Base-by-base conservation (phyloP, 1,139 yeast species). In the Casaregolazyma suthepensis region DNA sequence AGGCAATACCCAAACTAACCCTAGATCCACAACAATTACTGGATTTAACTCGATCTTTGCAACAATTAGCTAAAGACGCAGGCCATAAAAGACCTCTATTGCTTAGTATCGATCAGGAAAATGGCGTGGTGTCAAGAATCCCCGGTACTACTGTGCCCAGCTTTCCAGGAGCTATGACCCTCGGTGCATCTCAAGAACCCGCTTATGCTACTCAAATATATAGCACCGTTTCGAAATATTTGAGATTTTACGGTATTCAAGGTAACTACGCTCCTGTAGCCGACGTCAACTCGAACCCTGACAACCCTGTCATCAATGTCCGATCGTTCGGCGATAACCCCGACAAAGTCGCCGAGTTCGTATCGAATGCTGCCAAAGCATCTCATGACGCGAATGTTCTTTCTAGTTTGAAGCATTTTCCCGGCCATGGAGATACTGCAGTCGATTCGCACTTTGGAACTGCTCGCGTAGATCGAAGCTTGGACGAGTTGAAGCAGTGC, bases 131-230 rank as follows among this genome's bases (percentile, higher is more conserved):
- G 22, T 76, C 82, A 6, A 46, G 60, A 35, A 43, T 57, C 12
- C 54, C 52, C 3, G 58, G 57, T 17, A 53, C 54, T 5, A 43
- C 50, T 38, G 55, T 56, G 3, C 59, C 59, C 15, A 84, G 80
- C 60, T 77, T 76, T 56, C 85, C 85, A 0, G 78, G 82, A 5
- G 82, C 83, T 9, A 79, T 81, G 83, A 83, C 82, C 1, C 63
- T 80, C 42, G 77, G 81, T 0, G 83, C 85, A 20, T 73, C 81
- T 0, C 77, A 77, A 1, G 77, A 78, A 53, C 65, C 72, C 4
- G 75, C 76, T 13, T 63, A 77, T 54, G 80, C 79, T 5, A 78
- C 76, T 58, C 70, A 78, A 53, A 75, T 78, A 0, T 75, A 75
- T 61, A 73, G 74, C 52, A 83, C 83, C 0, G 60, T 79, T 22